Conservation (phyloP, 2,329 filamentous ascomycete genomes). For the Cryphonectria radicalis region DNA sequence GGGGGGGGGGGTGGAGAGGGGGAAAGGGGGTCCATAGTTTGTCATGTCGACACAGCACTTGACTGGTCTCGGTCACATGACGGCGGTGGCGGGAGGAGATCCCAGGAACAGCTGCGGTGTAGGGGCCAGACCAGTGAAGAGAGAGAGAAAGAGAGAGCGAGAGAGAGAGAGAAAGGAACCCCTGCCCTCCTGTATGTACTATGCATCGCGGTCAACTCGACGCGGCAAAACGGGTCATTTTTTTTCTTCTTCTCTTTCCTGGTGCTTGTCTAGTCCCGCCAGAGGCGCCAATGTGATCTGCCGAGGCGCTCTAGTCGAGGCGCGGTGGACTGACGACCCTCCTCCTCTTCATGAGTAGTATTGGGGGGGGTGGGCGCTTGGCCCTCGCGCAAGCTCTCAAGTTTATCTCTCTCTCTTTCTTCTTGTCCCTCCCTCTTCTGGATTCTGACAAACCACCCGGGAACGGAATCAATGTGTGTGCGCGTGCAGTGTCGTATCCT, state of each 20-base stretch:
- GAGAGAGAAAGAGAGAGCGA: too few relatives aligned
- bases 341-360: not conserved
- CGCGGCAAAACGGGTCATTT: not conserved
- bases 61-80: constrained; percentile 6
- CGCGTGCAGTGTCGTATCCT: constrained; percentile 14
- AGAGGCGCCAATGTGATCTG: not conserved
- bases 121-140: not conserved
- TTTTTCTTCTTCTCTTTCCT: not conserved
- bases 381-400: not conserved
- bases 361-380: not conserved
- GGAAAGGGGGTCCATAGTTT: not conserved
- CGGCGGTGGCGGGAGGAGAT: not conserved
- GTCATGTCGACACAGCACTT: constrained; percentile 1
- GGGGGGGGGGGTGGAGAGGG: too few relatives aligned
- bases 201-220: not conserved
- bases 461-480: constrained; percentile 4
- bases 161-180: not conserved
- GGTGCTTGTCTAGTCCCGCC: not conserved
- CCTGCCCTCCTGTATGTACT: not conserved
- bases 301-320: constrained; percentile 1
- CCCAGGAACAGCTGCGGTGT: not conserved
- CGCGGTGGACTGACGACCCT: not conserved
- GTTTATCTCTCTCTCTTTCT: not conserved
- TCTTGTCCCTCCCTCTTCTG: not conserved
- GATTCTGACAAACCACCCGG: constrained; percentile 14